These are phyloP conservation scores for Malassezia nana DNA, from an alignment of 1,284 basidiomycete species.

Conservation along the genomic window DNA sequence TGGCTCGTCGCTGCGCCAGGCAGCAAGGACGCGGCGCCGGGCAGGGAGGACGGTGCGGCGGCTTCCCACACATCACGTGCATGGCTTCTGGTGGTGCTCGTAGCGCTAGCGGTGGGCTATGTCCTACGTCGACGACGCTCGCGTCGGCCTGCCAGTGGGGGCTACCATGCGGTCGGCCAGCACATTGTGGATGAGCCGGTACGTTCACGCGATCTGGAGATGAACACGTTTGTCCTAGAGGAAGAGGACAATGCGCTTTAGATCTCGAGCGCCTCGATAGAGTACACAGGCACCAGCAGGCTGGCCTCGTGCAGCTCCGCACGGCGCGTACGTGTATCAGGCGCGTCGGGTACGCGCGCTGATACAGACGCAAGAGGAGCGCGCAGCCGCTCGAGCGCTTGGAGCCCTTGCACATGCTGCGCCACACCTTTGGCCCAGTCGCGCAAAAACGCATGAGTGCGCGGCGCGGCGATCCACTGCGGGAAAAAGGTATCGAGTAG, in stretches of 20 bases:
- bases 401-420: constrained; percentile 2
- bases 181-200: background rate
- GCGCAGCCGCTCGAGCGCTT: constrained; percentile 7
- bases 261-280: constrained; percentile 14
- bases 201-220: constrained; percentile 4
- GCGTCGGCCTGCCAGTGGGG: constrained; percentile 13
- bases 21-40: constrained; percentile 29
- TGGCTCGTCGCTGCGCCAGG: constrained; percentile 28
- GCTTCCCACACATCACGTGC: background rate
- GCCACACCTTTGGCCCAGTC: constrained; percentile 6
- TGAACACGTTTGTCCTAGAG: constrained; percentile 10
- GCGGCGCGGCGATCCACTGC: constrained; percentile 10
- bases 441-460: constrained; percentile 8
- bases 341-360: background rate
- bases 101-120: constrained; percentile 61
- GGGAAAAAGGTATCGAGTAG: constrained; percentile 19
- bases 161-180: constrained; percentile 15
- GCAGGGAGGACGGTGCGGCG: background rate
- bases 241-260: constrained; percentile 5
- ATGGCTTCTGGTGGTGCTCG: constrained; percentile 58
- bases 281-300: constrained; percentile 15
- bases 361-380: constrained; percentile 11
- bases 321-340: constrained; percentile 6
- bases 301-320: constrained; percentile 17
- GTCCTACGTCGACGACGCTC: constrained; percentile 62